Evolutionary conservation across 148 eudicot genomes (phyloP).

Genomic region (Fagopyrum tataricum): DNA sequence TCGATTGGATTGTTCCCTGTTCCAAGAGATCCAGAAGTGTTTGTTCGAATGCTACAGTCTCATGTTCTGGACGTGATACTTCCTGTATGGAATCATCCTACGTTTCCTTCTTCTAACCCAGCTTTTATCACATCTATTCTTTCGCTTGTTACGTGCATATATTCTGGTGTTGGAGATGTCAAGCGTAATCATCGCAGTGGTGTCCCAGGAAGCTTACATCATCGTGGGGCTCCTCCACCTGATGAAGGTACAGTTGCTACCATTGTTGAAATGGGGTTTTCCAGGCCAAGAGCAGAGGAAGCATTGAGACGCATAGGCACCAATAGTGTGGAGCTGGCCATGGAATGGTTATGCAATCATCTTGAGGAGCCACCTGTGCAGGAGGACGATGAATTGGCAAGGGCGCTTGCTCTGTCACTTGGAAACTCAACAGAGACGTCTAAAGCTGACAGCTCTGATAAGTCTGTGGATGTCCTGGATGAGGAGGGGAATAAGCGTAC

Average conservation of each 20-base stretch:
- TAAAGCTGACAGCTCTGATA: constrained; percentile 60
- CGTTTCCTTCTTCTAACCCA: constrained; percentile 72
- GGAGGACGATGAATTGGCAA: constrained; percentile 92
- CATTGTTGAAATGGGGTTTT: constrained; percentile 95
- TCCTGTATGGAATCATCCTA: constrained; percentile 90
- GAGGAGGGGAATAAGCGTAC: constrained; percentile 58
- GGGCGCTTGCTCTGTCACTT: constrained; percentile 83
- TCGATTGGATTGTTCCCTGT: constrained; percentile 97
- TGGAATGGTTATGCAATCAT: constrained; percentile 96
- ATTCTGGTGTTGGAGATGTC: constrained; percentile 83
- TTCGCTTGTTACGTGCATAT: constrained; percentile 65
- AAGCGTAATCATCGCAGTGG: constrained; percentile 56
- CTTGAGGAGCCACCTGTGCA: constrained; percentile 76
- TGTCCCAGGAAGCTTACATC: constrained; percentile 49
- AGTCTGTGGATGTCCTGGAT: constrained; percentile 43
- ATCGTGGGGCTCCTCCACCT: constrained; percentile 77
- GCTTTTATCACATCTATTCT: constrained; percentile 61
- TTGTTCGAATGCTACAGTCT: constrained; percentile 87
- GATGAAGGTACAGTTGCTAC: constrained; percentile 87
- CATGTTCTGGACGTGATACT: constrained; percentile 94
- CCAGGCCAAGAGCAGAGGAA: constrained; percentile 94
- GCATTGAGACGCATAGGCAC: constrained; percentile 86
- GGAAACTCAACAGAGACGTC: constrained; percentile 80
- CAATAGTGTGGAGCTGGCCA: constrained; percentile 96
- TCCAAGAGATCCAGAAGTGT: constrained; percentile 88